Evolutionary conservation across 2,329 filamentous ascomycete species (phyloP).

Genomic region (Penicillium sp.): DNA sequence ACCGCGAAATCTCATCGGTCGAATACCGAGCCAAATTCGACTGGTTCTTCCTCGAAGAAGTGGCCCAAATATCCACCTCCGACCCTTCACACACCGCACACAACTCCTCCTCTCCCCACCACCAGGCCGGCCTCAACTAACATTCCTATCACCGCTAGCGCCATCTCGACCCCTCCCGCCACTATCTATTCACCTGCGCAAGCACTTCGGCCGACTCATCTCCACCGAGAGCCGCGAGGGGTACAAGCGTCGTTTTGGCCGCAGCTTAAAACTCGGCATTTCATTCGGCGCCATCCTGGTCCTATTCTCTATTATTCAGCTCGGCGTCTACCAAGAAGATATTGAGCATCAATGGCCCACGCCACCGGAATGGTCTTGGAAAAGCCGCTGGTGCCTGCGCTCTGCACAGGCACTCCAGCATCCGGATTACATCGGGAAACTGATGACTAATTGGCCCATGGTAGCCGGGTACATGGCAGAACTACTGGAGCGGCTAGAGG

Average conservation of each 20-base stretch:
- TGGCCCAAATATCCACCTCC: conserved; percentile 18
- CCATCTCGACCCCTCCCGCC: conserved; percentile 46
- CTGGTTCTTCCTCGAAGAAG: background rate
- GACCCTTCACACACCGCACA: conserved; percentile 60
- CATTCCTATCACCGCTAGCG: conserved; percentile 62
- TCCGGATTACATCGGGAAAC: conserved; percentile 53
- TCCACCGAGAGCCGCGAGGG: conserved; percentile 66
- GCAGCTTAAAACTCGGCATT: conserved; percentile 67
- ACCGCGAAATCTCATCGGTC: background rate
- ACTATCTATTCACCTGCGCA: conserved; percentile 54
- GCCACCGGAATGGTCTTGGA: conserved; percentile 75
- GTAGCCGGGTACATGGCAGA: conserved; percentile 61
- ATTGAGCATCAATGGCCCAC: conserved; percentile 76
- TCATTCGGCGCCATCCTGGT: conserved; percentile 69
- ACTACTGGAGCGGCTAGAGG: conserved; percentile 67
- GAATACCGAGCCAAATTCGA: background rate
- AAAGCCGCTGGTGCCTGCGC: conserved; percentile 67
- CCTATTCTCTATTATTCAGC: conserved; percentile 60
- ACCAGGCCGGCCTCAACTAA: conserved; percentile 60
- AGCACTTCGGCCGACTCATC: conserved; percentile 66
- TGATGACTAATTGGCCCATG: conserved; percentile 66
- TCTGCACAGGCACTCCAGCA: conserved; percentile 62
- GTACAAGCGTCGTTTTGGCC: conserved; percentile 53
- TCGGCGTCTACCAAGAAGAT: conserved; percentile 69
- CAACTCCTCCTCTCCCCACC: conserved; percentile 53